phyloP scores from a whole-genome alignment of 176 grass and related monocot genomes.

The Musa troglodytarum region DNA sequence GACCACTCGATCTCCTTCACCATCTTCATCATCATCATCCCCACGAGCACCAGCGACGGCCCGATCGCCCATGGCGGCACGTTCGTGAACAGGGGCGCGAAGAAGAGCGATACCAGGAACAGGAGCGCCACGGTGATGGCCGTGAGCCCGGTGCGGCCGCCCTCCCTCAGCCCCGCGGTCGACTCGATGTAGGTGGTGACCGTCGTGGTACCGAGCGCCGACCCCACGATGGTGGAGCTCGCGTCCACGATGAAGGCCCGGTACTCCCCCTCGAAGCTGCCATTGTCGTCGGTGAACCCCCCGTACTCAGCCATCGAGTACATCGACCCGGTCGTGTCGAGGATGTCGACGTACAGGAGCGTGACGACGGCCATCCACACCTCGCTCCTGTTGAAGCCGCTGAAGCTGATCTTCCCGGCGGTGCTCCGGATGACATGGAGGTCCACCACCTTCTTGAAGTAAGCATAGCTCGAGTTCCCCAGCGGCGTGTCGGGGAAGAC shows the following conservation, averaged over 20 bases:
- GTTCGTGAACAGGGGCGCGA: constrained; percentile 8
- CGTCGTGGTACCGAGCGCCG: constrained; percentile 4
- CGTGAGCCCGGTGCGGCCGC: constrained; percentile 10
- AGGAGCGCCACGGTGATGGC: background rate
- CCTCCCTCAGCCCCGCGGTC: background rate
- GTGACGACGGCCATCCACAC: constrained; percentile 4
- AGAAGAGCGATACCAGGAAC: constrained; percentile 6
- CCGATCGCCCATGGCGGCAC: constrained; percentile 11
- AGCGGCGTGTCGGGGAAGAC: background rate
- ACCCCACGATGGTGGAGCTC: constrained; percentile 1
- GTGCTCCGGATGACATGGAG: constrained; percentile 7
- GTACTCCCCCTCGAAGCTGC: constrained; percentile 13
- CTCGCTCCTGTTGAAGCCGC: background rate
- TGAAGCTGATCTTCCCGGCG: background rate
- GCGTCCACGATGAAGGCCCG: constrained; percentile 9
- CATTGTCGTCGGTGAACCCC: background rate
- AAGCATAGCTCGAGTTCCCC: constrained; percentile 8
- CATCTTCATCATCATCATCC: constrained; percentile 10
- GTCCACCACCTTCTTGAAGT: constrained; percentile 17
- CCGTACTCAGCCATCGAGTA: constrained; percentile 20
- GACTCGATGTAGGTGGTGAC: constrained; percentile 15
- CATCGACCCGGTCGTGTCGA: constrained; percentile 18
- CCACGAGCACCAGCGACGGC: constrained; percentile 6
- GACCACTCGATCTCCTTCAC: background rate
- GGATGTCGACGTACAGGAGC: constrained; percentile 18